These are phyloP conservation scores for Colletotrichum incanum DNA, from an alignment of 2,329 filamentous ascomycete species.

Conservation along the genomic window DNA sequence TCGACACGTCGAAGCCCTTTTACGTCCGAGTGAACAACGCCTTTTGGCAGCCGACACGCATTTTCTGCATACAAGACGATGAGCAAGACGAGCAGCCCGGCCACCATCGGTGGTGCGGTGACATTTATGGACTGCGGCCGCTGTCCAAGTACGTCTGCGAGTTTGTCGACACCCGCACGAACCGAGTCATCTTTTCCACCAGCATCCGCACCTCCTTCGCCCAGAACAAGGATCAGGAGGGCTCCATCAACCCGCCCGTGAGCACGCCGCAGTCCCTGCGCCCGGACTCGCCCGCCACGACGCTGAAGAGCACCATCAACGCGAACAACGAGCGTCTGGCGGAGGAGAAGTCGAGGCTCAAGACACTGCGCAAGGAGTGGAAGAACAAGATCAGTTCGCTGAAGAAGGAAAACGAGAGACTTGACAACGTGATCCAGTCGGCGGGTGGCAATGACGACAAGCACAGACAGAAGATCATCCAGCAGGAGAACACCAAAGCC, in stretches of 20 bases:
- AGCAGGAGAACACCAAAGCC: slow-evolving; percentile 81
- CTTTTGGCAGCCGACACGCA: slow-evolving; percentile 84
- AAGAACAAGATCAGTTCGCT: slow-evolving; percentile 77
- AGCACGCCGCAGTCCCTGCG: slow-evolving; percentile 74
- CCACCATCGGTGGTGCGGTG: slow-evolving; percentile 77
- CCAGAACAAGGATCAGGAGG: slow-evolving; percentile 58
- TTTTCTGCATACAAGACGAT: slow-evolving; percentile 65
- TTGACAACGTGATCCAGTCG: slow-evolving; percentile 77
- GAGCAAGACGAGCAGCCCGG: slow-evolving; percentile 48
- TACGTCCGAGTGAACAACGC: slow-evolving; percentile 85
- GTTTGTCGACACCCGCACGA: slow-evolving; percentile 78
- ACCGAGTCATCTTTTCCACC: slow-evolving; percentile 78
- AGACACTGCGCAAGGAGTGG: slow-evolving; percentile 82
- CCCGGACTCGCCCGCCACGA: slow-evolving; percentile 83
- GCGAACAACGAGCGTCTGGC: slow-evolving; percentile 79
- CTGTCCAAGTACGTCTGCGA: slow-evolving; percentile 85
- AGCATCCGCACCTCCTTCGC: slow-evolving; percentile 78
- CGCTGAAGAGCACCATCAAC: slow-evolving; percentile 82
- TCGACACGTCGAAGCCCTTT: slow-evolving; percentile 82
- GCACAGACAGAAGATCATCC: slow-evolving; percentile 80
- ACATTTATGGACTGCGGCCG: slow-evolving; percentile 79
- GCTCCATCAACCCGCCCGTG: slow-evolving; percentile 51
- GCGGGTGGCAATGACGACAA: slow-evolving; percentile 83
- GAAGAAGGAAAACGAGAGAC: slow-evolving; percentile 81
- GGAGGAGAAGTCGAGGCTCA: slow-evolving; percentile 79